Evolutionary conservation across 768 basidiomycete genomes (phyloP), one percentile per base, ranked within the genome.

Genomic region (Mycena olivaceomarginata): DNA sequence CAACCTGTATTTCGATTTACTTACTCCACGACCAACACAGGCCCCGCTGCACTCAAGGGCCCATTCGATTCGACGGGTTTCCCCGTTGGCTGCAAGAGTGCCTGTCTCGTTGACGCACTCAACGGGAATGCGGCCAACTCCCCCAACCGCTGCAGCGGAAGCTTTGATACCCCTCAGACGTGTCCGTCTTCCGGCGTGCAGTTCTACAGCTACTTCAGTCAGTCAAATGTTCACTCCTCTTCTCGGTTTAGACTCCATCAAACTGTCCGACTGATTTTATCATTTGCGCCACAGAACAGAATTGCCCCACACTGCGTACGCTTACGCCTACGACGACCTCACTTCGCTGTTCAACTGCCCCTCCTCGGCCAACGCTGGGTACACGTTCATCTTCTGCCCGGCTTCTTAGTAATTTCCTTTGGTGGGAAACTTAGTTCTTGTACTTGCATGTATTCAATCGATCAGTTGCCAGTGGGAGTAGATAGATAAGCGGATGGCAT

Each of bases 241-340:
- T 45, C 59, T 40, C 20, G 31, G 67, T 40, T 31, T 31, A 53
- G 31, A 37, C 76, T 74, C 70, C 81, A 45, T 13, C 31, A 31
- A 31, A 31, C 31, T 31, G 83, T 56, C n/a, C n/a, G n/a, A 22
- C 20, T 56, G 53, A 56, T 22, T 22, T 56, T 56, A n/a, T 56
- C n/a, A 56, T 56, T 56, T 22, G 53, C 53, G n/a, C 31, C 16
- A 60, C 60, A 56, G 53, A 56, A 56, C n/a, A n/a, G n/a, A 77
- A 73, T 69, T 83, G 83, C 74, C 83, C 83, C n/a, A 81, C 81
- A 65, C n/a, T n/a, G 79, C 83, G 8, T 85, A 86, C 64, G 86
- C 84, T 13, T 86, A 85, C 13, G 43, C 43, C 43, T 48, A 48
- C 48, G 48, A 48, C 48, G 48, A 48, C 48, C 12, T 18, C 13